Conservation (phyloP, 345 rosid species). For the Cardamine occulta region DNA sequence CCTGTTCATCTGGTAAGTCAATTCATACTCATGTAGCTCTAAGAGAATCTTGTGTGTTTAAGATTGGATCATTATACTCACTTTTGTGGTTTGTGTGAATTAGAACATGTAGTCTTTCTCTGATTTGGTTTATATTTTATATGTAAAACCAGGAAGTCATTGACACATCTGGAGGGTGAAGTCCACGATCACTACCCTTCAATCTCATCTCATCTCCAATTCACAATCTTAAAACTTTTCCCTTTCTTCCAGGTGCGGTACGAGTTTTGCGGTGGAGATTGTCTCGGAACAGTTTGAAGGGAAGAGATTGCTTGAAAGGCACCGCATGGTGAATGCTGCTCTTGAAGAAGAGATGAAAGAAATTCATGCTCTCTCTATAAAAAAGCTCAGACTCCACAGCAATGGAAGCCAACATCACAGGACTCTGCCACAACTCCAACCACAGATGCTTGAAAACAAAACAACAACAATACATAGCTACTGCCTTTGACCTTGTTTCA, state of each 20-base stretch:
- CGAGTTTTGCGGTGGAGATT: constrained; percentile 75
- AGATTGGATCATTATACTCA: constrained; percentile 10
- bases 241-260: constrained; percentile 64
- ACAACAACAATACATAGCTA: neutral
- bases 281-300: constrained; percentile 79
- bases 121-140: neutral
- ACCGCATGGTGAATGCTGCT: constrained; percentile 74
- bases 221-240: neutral
- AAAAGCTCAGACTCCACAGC: constrained; percentile 73
- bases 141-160: constrained; percentile 62
- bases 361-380: constrained; percentile 90
- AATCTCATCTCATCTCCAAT: neutral
- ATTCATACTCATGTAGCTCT: neutral
- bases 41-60: neutral
- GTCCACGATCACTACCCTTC: constrained; percentile 3
- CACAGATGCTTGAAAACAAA: constrained; percentile 33
- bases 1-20: constrained; percentile 71
- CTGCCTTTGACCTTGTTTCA: neutral
- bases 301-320: constrained; percentile 88
- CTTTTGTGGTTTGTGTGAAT: constrained; percentile 4
- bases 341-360: constrained; percentile 84
- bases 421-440: constrained; percentile 48
- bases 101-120: neutral
- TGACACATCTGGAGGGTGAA: constrained; percentile 95
- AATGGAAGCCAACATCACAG: constrained; percentile 70